Percentiles rank a stretch among this genome's conserved stretches.
These are phyloP conservation scores for Tetrapisispora phaffii DNA, from an alignment of 805 yeast genomes.

Conservation along the genomic window DNA sequence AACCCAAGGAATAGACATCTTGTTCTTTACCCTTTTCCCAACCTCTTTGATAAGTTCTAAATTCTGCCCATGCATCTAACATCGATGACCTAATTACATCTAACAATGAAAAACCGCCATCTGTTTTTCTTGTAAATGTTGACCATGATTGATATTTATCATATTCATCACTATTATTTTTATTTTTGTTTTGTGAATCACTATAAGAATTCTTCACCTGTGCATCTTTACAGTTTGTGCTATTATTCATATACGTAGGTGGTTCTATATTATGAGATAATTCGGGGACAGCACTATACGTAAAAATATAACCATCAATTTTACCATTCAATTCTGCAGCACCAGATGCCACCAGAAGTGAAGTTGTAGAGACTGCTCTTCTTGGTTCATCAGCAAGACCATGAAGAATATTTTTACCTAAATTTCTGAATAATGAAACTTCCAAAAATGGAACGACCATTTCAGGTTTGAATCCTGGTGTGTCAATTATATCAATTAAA, in stretches of 20 bases:
- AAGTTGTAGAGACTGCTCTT: slow-evolving; percentile 52
- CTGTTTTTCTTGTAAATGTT: slow-evolving; percentile 4
- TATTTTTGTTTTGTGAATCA: background rate
- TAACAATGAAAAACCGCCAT: slow-evolving; percentile 25
- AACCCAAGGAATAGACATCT: slow-evolving; percentile 52
- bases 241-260: slow-evolving; percentile 29
- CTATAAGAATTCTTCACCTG: background rate
- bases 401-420: slow-evolving; percentile 48
- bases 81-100: slow-evolving; percentile 46
- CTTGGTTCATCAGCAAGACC: slow-evolving; percentile 58
- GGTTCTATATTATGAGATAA: slow-evolving; percentile 34
- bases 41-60: slow-evolving; percentile 39
- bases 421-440: slow-evolving; percentile 52
- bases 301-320: slow-evolving; percentile 63
- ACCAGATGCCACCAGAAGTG: slow-evolving; percentile 66
- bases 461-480: slow-evolving; percentile 59
- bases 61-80: slow-evolving; percentile 68
- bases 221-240: background rate
- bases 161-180: background rate
- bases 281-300: slow-evolving; percentile 61
- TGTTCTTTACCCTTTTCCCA: slow-evolving; percentile 61
- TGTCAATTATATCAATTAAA: slow-evolving; percentile 59
- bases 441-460: slow-evolving; percentile 69
- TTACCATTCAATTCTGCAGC: slow-evolving; percentile 68
- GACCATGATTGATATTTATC: slow-evolving; percentile 8